These are phyloP conservation scores for Arabidopsis thaliana DNA, from an alignment of 345 rosid genomes.

Conservation along the genomic window TAIR10.1 NC_003075.7:12836001-12836500, in stretches of 20 bases:
- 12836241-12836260: conserved; percentile 15
- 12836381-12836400: neutral
- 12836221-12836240: conserved; percentile 1
- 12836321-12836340: conserved; percentile 16
- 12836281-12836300: conserved; percentile 23
- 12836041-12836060: conserved; percentile 37
- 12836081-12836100: conserved; percentile 28
- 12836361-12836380: conserved; percentile 13
- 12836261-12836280: neutral
- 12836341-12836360: conserved; percentile 9
- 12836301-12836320: conserved; percentile 17
- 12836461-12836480: neutral
- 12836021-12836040: conserved; percentile 44
- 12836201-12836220: neutral
- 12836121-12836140: neutral
- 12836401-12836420: neutral
- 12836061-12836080: conserved; percentile 30
- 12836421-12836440: neutral
- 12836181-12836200: neutral
- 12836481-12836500: neutral
- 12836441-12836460: neutral
- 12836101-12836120: neutral
- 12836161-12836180: conserved; percentile 1
- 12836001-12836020: conserved; percentile 42
- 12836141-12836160: neutral